Base-by-base conservation (phyloP, 176 grass and related monocot genomes). In the Oryza nivara region DNA sequence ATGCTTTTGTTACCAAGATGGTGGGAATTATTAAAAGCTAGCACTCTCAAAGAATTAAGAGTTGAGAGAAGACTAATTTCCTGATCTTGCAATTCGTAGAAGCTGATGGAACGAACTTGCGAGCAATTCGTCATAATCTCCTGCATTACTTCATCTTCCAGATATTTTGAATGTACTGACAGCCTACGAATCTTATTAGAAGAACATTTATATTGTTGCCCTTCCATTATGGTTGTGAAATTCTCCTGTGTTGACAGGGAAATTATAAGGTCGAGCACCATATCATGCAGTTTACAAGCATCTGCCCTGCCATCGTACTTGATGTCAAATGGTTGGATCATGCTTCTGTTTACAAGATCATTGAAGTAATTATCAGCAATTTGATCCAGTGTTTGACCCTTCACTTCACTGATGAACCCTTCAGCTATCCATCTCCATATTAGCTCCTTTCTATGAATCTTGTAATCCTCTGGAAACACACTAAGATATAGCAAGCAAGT, bases 21-120 rank as follows among this genome's bases (percentile, higher is more conserved):
- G 0, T 1, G 0, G 4, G 0, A 43, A 0, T 0, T 0, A 0
- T 0, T 0, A 3, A 63, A 35, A 64, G 6, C 6, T 54, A 77
- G 61, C 1, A 77, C 75, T 20, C 54, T 3, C 34, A 77, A 40
- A 77, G 54, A 56, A 16, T 44, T 56, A 7, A 78, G 64, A 4
- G 41, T 22, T 60, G 23, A 4, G 6, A 48, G 46, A 48, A 48
- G 46, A 48, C 1, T 11, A 48, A 1, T 0, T 3, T 13, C 9
- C 10, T 13, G 9, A 48, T 48, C 46, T 48, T 48, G 11, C 9
- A 48, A 48, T 48, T 1, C 46, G 0, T 48, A 48, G 46, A 12
- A 48, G 46, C 46, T 48, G 46, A 48, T 48, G 0, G 11, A 48
- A 48, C 46, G 46, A 48, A 48, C 46, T 48, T 48, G 46, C 10